Percentiles rank a stretch among this genome's conserved stretches.
Evolutionary conservation across 2,329 filamentous ascomycete genomes (phyloP).

Genomic region (Pseudogymnoascus sp.): DNA sequence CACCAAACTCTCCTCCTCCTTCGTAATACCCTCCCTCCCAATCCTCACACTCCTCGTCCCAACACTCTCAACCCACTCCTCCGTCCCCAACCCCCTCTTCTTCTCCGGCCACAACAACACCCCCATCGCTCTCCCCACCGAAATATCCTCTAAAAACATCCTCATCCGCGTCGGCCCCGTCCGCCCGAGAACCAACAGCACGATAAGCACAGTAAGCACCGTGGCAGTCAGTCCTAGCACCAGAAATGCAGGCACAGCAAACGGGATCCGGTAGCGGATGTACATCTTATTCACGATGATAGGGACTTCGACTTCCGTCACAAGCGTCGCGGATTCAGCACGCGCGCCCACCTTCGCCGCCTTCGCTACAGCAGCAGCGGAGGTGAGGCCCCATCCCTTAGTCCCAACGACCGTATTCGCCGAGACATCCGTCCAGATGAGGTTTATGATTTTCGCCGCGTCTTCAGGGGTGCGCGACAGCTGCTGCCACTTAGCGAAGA

Average conservation of each 20-base stretch:
- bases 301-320: not conserved
- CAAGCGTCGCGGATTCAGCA: not conserved
- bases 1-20: not conserved
- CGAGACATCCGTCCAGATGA: conserved; percentile 40
- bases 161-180: not conserved
- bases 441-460: conserved; percentile 34
- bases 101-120: not conserved
- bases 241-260: not conserved
- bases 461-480: conserved; percentile 25
- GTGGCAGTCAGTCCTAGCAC: not conserved
- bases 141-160: not conserved
- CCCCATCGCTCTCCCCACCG: not conserved
- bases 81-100: not conserved
- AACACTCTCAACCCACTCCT: not conserved
- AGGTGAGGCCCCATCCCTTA: conserved; percentile 16
- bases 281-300: not conserved
- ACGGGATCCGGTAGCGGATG: not conserved
- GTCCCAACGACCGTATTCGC: conserved; percentile 39
- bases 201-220: not conserved
- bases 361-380: not conserved
- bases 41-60: not conserved
- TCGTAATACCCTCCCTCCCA: not conserved
- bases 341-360: not conserved
- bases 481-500: conserved; percentile 37
- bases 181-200: not conserved